Percentiles rank a stretch among this genome's conserved stretches.
These are phyloP conservation scores for Cadophora luteo-olivacea DNA, from an alignment of 2,329 filamentous ascomycete genomes.

Conservation along the genomic window DNA sequence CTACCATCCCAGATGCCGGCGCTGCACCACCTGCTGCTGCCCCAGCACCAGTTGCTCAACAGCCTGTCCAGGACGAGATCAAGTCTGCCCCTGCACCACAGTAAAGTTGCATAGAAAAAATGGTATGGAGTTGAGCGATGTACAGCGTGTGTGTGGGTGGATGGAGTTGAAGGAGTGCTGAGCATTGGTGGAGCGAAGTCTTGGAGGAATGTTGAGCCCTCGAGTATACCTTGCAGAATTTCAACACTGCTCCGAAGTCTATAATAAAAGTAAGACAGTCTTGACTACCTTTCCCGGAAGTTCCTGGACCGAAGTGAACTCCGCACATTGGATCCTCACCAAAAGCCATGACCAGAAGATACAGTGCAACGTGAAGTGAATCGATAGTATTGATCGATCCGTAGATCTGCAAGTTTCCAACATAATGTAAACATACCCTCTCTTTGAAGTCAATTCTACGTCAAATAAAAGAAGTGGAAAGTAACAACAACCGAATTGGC, in stretches of 20 bases:
- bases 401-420: too few species aligned
- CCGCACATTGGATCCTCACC: too few species aligned
- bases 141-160: not conserved
- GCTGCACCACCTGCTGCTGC: conserved; percentile 31
- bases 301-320: too few species aligned
- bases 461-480: too few species aligned
- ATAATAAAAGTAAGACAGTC: conserved; percentile 22
- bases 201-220: conserved; percentile 9
- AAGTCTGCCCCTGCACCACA: conserved; percentile 36
- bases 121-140: conserved; percentile 15
- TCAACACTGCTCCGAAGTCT: conserved; percentile 18
- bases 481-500: too few species aligned
- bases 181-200: conserved; percentile 10
- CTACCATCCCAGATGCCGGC: conserved; percentile 35
- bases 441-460: too few species aligned
- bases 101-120: conserved; percentile 23
- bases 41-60: conserved; percentile 16
- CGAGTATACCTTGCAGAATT: conserved; percentile 8
- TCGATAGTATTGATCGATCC: too few species aligned
- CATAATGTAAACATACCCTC: too few species aligned
- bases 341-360: too few species aligned
- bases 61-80: conserved; percentile 34
- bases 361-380: too few species aligned
- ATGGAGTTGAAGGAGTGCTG: conserved; percentile 9
- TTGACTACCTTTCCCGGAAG: conserved; percentile 8